Conservation (phyloP, 1,139 yeast species). For the Blastobotrys arbuscula region DNA sequence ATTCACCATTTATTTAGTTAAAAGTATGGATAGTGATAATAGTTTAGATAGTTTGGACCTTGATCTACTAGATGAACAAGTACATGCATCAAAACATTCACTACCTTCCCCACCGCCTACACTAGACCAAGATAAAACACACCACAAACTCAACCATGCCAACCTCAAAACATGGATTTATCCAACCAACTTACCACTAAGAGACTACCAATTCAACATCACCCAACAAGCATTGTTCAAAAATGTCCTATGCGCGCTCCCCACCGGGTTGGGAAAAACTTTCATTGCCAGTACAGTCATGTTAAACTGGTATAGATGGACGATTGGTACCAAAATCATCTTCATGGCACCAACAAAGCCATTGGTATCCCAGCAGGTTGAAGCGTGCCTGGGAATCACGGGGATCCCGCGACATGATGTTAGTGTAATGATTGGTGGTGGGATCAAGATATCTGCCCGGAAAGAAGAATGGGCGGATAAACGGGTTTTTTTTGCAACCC, state of each 20-base stretch:
- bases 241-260: conserved; percentile 82
- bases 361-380: conserved; percentile 91
- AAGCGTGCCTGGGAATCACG: conserved; percentile 83
- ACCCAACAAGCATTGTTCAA: conserved; percentile 65
- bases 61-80: background rate
- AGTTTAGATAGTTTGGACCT: conserved; percentile 5
- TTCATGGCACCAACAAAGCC: conserved; percentile 98
- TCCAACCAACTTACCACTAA: conserved; percentile 75
- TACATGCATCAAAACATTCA: background rate
- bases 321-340: conserved; percentile 63
- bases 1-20: background rate
- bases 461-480: conserved; percentile 68
- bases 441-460: conserved; percentile 35
- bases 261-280: conserved; percentile 97
- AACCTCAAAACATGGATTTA: conserved; percentile 55
- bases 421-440: conserved; percentile 56
- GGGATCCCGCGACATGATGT: conserved; percentile 75
- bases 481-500: conserved; percentile 87
- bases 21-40: background rate
- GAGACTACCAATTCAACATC: conserved; percentile 86
- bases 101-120: background rate
- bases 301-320: conserved; percentile 88
- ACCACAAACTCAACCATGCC: conserved; percentile 42
- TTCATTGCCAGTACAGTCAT: conserved; percentile 93
- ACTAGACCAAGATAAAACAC: background rate